Evolutionary conservation across 179 eudicot species (phyloP).

Genomic region (Silene coronaria): DNA sequence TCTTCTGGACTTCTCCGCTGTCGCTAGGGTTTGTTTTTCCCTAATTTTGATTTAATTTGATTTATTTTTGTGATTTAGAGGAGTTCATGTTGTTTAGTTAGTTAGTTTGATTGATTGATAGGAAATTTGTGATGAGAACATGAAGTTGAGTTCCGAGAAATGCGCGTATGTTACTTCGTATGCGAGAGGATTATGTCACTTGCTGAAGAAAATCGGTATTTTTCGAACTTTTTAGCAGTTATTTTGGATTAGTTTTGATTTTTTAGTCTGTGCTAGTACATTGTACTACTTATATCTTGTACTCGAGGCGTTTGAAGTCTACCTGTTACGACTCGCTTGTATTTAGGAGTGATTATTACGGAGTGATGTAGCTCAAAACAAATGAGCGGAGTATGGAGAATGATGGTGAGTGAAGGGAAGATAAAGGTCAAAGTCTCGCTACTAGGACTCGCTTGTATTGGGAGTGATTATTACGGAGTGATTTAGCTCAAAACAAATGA

Average conservation of each 20-base stretch:
- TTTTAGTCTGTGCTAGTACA: neutral
- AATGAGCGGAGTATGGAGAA: no score
- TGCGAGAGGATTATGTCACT: constrained; percentile 54
- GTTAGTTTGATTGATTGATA: constrained; percentile 5
- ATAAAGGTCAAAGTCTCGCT: no score
- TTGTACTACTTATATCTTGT: no score
- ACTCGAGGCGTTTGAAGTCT: no score
- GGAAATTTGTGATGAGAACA: constrained; percentile 36
- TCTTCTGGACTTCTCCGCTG: constrained; percentile 36
- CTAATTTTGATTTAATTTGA: neutral
- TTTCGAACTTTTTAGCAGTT: constrained; percentile 3
- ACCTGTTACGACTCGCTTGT: no score
- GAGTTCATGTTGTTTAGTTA: neutral
- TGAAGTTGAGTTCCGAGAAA: constrained; percentile 38
- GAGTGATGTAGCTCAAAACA: no score
- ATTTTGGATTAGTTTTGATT: neutral
- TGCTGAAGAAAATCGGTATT: constrained; percentile 65
- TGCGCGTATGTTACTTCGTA: constrained; percentile 41
- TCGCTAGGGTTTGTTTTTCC: constrained; percentile 35
- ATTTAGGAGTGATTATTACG: no score
- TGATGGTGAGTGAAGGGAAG: no score
- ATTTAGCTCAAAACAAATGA: no score
- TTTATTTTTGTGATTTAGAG: neutral
- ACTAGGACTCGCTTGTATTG: no score
- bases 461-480: no score